These are phyloP conservation scores for Dichotomocladium elegans DNA, from an alignment of 371 early-diverging fungal genomes.

Conservation along the genomic window DNA sequence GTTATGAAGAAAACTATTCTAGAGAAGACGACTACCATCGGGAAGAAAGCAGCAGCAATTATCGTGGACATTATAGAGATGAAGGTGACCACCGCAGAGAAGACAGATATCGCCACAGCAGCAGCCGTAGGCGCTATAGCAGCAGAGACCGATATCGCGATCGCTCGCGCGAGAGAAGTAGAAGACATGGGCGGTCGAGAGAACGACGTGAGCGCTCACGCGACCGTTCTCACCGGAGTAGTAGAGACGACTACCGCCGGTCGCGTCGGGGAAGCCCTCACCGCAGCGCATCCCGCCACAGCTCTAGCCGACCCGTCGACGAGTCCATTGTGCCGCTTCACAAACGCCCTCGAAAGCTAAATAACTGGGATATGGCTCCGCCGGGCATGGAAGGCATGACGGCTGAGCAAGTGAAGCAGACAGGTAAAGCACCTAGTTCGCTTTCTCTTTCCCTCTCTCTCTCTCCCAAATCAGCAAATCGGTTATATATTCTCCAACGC, in stretches of 20 bases:
- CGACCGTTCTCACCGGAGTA: slow-evolving; percentile 14
- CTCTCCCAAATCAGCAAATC: too few relatives aligned
- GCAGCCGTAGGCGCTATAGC: slow-evolving; percentile 29
- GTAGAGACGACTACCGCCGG: slow-evolving; percentile 34
- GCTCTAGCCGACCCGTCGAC: slow-evolving; percentile 43
- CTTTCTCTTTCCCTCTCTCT: too few relatives aligned
- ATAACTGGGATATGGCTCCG: slow-evolving; percentile 93
- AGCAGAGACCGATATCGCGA: slow-evolving; percentile 47
- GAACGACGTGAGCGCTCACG: slow-evolving; percentile 15
- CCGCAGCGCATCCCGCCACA: slow-evolving; percentile 31
- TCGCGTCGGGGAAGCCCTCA: slow-evolving; percentile 31
- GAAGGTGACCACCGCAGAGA: slow-evolving; percentile 18
- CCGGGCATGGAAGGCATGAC: slow-evolving; percentile 89
- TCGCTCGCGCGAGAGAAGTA: slow-evolving; percentile 31
- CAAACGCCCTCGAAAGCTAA: slow-evolving; percentile 72
- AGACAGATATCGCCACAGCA: slow-evolving; percentile 27
- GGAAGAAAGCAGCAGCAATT: slow-evolving; percentile 5
- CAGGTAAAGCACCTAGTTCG: slow-evolving; percentile 65
- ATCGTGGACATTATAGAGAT: slow-evolving; percentile 12
- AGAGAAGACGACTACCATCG: slow-evolving; percentile 9
- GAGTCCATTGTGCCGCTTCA: slow-evolving; percentile 71
- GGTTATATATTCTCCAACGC: too few relatives aligned
- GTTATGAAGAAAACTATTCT: slow-evolving; percentile 8
- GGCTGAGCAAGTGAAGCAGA: slow-evolving; percentile 86
- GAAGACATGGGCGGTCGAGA: slow-evolving; percentile 37